phyloP scores from a whole-genome alignment of 179 eudicot species.

The Patellifolia procumbens region DNA sequence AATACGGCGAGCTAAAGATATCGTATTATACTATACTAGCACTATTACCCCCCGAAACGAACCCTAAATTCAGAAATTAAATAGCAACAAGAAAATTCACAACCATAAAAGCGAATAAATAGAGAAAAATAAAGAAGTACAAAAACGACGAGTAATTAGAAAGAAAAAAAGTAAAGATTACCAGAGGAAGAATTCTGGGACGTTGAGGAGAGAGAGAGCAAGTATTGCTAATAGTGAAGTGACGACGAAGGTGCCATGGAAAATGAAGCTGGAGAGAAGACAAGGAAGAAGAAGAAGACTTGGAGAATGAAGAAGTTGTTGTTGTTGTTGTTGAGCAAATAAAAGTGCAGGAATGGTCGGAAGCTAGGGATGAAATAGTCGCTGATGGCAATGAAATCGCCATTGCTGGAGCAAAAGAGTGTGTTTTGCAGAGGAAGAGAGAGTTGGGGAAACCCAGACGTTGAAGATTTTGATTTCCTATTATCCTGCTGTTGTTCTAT shows the following conservation, averaged over 20 bases:
- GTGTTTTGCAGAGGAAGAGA: conserved; percentile 3
- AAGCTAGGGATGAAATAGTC: conserved; percentile 7
- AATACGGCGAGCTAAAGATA: too few species aligned
- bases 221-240: conserved; percentile 26
- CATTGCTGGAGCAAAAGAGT: background rate
- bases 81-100: too few species aligned
- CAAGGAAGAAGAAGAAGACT: conserved; percentile 28
- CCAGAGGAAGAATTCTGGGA: conserved; percentile 36
- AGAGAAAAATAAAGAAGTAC: background rate
- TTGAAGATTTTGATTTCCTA: background rate
- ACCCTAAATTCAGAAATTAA: too few species aligned
- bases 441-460: background rate
- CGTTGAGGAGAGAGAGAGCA: conserved; percentile 25
- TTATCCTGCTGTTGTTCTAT: background rate
- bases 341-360: conserved; percentile 10
- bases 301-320: background rate
- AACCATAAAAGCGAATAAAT: too few species aligned
- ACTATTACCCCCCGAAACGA: too few species aligned
- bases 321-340: background rate
- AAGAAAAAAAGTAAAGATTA: conserved; percentile 13
- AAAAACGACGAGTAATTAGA: background rate
- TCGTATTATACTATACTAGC: too few species aligned
- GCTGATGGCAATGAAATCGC: conserved; percentile 6
- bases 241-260: conserved; percentile 30
- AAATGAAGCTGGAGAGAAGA: conserved; percentile 44